Evolutionary conservation across 768 basidiomycete genomes (phyloP).

Genomic region (Mycena kentingensis): DNA sequence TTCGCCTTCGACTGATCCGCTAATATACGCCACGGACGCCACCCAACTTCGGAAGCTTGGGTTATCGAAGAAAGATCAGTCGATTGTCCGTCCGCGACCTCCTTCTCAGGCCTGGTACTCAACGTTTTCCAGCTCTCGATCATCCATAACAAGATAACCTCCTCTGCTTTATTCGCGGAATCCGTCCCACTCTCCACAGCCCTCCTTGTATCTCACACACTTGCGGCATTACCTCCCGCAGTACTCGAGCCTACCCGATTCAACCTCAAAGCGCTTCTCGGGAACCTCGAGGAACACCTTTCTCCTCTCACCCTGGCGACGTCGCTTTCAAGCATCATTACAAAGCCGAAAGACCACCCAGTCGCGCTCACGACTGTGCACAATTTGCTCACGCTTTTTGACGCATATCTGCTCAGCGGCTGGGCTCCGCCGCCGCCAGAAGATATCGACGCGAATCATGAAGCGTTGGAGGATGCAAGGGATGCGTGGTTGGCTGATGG

Average conservation of each 20-base stretch:
- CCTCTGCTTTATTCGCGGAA: slow-evolving; percentile 37
- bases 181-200: slow-evolving; percentile 51
- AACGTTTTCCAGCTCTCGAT: slow-evolving; percentile 36
- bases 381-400: slow-evolving; percentile 60
- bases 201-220: slow-evolving; percentile 52
- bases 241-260: slow-evolving; percentile 32
- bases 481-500: slow-evolving; percentile 49
- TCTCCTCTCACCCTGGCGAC: slow-evolving; percentile 33
- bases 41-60: slow-evolving; percentile 52
- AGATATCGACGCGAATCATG: slow-evolving; percentile 12
- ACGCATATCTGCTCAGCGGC: slow-evolving; percentile 61
- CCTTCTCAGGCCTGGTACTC: slow-evolving; percentile 1
- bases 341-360: slow-evolving; percentile 27
- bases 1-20: slow-evolving; percentile 46
- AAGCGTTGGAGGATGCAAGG: slow-evolving; percentile 36
- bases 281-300: slow-evolving; percentile 28
- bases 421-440: slow-evolving; percentile 39
- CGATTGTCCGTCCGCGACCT: slow-evolving; percentile 52
- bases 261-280: slow-evolving; percentile 17
- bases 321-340: slow-evolving; percentile 15
- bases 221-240: slow-evolving; percentile 51
- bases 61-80: slow-evolving; percentile 58
- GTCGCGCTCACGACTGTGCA: slow-evolving; percentile 49
- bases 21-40: slow-evolving; percentile 46
- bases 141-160: slow-evolving; percentile 37